phyloP scores from a whole-genome alignment of 179 eudicot species.

The Heliamphora pulchella region DNA sequence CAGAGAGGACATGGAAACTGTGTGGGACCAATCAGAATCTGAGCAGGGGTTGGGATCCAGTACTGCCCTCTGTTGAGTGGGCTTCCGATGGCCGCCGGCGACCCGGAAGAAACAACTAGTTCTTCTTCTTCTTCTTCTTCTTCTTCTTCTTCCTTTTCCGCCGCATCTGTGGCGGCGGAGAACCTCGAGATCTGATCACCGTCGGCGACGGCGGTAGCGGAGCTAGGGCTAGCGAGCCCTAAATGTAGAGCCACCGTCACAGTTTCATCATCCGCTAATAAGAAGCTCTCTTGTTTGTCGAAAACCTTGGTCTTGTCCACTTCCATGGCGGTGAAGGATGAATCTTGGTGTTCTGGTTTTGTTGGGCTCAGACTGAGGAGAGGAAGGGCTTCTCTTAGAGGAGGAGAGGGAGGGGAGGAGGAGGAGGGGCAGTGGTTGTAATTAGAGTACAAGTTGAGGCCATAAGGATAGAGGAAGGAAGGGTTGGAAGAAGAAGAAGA shows the following conservation, averaged over 20 bases:
- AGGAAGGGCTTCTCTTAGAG: slow-evolving; percentile 70
- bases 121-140: neutral
- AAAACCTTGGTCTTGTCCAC: slow-evolving; percentile 24
- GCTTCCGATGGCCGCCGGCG: slow-evolving; percentile 5
- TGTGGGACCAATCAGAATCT: slow-evolving; percentile 76
- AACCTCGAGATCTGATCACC: slow-evolving; percentile 36
- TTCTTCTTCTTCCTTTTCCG: slow-evolving; percentile 4
- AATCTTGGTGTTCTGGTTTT: slow-evolving; percentile 25
- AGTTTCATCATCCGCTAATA: slow-evolving; percentile 17
- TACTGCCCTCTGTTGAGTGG: slow-evolving; percentile 47
- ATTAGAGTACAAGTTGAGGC: slow-evolving; percentile 12
- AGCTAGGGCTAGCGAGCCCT: slow-evolving; percentile 49
- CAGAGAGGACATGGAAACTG: slow-evolving; percentile 82
- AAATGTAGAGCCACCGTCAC: slow-evolving; percentile 49
- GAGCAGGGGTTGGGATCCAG: slow-evolving; percentile 85
- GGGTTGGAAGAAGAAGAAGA: slow-evolving; percentile 3
- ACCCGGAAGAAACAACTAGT: slow-evolving; percentile 11
- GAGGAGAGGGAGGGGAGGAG: slow-evolving; percentile 46
- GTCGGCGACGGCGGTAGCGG: slow-evolving; percentile 3
- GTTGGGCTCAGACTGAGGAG: slow-evolving; percentile 60
- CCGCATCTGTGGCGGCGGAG: slow-evolving; percentile 7
- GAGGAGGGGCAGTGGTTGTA: neutral
- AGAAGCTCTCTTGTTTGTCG: slow-evolving; percentile 12
- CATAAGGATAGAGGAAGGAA: slow-evolving; percentile 11
- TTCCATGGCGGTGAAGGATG: slow-evolving; percentile 30